These are phyloP conservation scores for Astrothelium macrocarpum DNA, from an alignment of 495 filamentous ascomycete species.

Conservation along the genomic window DNA sequence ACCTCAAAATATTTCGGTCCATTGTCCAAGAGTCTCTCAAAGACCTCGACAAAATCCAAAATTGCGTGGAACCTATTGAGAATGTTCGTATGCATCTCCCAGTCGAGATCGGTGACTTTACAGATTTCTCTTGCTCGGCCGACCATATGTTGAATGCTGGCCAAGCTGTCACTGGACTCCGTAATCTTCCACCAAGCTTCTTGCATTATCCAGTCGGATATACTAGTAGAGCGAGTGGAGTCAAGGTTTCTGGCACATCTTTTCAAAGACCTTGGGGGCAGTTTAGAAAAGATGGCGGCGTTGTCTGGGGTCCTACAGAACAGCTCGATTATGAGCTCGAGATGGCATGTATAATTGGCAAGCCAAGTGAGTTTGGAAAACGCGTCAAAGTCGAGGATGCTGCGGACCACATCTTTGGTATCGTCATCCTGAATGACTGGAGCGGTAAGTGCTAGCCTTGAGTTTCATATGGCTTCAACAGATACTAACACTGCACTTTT, in stretches of 20 bases:
- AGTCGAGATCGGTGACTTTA: constrained; percentile 26
- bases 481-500: not conserved
- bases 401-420: constrained; percentile 69
- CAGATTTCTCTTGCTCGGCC: constrained; percentile 22
- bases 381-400: constrained; percentile 45
- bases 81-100: constrained; percentile 23
- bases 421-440: constrained; percentile 89
- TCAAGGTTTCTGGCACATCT: constrained; percentile 66
- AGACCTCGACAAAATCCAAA: constrained; percentile 3
- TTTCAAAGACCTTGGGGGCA: constrained; percentile 27
- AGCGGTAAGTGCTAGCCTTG: constrained; percentile 18
- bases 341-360: constrained; percentile 21
- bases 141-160: constrained; percentile 19
- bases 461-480: not conserved
- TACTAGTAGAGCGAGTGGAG: constrained; percentile 69
- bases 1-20: constrained; percentile 14
- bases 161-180: constrained; percentile 21
- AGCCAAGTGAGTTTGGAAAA: constrained; percentile 12
- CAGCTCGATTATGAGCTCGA: constrained; percentile 30
- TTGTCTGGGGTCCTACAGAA: constrained; percentile 20
- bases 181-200: constrained; percentile 20
- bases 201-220: constrained; percentile 34
- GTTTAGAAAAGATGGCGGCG: constrained; percentile 14
- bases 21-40: not conserved
- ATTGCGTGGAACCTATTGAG: constrained; percentile 10